Base-by-base conservation (phyloP, 2,329 filamentous ascomycete genomes). In the Ophiostoma australiae region DNA sequence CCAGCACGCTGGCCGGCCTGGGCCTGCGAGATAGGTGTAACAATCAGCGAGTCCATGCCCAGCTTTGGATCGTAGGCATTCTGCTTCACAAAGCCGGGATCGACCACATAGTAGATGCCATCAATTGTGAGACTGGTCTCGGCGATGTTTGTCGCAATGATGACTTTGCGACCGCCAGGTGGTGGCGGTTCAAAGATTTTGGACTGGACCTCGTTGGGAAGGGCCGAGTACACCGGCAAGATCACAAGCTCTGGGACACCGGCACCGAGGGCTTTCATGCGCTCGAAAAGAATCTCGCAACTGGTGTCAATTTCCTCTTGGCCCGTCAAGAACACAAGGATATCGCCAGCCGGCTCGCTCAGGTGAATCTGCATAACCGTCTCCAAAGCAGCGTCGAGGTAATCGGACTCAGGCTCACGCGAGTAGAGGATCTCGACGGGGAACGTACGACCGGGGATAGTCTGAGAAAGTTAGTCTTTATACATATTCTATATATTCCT, bases 301-400 rank as follows among this genome's bases (percentile, higher is more conserved):
- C 91, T 89, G 0, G 93, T 97, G 77, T 99, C 95, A 74, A 99
- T 99, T 80, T 99, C 96, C 80, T 99, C 95, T 78, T 97, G 94
- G 6, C 95, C 95, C 0, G 96, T 99, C 76, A 99, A 85, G 82
- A 99, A 99, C 1, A 99, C 84, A n/a, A 99, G 81, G 69, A 99
- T 97, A 77, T 99, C 96, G 74, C 95, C 95, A 23, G 90, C 86
- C 7, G 94, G 93, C 77, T 99, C 95, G 1, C 91, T 95, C 23
- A 99, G 82, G 78, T 99, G 95, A 70, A 99, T 98, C 78, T 98
- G 93, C 94, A 99, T 97, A 67, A 97, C 93, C 0, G 95, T 98
- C 17, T 94, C 91, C n/a, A 99, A 83, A 0, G 95, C 93, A 1
- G 94, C 90, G 78, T 98, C 95, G 17, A 99, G 84, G 76, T 99